Evolutionary conservation across 345 rosid species (phyloP), one percentile per base, ranked within the genome.

Genomic region (Salix exigua): DNA sequence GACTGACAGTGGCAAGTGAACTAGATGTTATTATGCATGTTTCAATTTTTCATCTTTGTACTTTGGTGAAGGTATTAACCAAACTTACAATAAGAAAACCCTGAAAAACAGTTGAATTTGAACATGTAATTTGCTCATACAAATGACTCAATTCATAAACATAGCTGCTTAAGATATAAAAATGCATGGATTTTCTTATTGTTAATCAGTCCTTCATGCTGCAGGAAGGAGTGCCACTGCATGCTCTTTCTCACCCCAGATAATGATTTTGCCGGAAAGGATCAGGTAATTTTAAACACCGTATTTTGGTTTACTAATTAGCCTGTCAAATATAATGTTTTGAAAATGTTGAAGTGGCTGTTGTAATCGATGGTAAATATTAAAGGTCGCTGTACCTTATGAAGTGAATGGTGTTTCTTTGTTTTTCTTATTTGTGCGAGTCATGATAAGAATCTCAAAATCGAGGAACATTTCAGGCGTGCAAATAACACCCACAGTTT

Each of bases 161-260:
- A 1, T 19, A 53, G 26, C 55, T 46, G 35, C 48, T 26, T 44
- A 31, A 44, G 21, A 69, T 42, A 4, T 53, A 8, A 13, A 17
- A 13, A 69, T n/a, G 13, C n/a, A 26, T 40, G 26, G 12, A 23
- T 73, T n/a, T 62, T 21, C 5, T 33, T 38, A 25, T 4, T 76
- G 48, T 60, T 37, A 28, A 28, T 55, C 5, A 4, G 0, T 64
- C 17, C 23, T 6, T 48, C 2, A 23, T 40, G 14, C 44, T 40
- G 82, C 96, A 96, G 99, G 94, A 96, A 91, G 86, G 99, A 96
- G 81, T 96, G 99, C 82, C 99, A 96, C 85, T 93, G 98, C 87
- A 93, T 96, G 99, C 97, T 96, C 76, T 96, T 96, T 86, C 91
- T 96, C 73, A 96, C 97, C 61, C 91, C 99, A 4, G 99, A 91